Percentiles rank a stretch among this genome's conserved stretches.
These are phyloP conservation scores for Orobanche coerulescens DNA, from an alignment of 257 asterid genomes.

Conservation along the genomic window DNA sequence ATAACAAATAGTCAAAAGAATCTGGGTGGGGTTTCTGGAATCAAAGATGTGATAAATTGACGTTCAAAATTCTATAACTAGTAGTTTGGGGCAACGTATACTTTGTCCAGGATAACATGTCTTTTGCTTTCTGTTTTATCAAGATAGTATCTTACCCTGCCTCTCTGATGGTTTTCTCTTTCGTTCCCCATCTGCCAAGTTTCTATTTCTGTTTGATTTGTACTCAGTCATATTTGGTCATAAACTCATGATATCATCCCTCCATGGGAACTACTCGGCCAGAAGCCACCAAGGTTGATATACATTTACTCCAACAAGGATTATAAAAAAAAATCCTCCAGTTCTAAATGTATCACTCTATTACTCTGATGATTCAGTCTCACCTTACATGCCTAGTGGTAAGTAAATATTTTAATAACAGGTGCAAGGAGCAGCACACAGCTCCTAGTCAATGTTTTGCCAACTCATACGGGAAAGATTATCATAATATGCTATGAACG, in stretches of 20 bases:
- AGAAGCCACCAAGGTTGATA: neutral
- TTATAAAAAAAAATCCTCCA: neutral
- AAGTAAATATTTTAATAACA: neutral
- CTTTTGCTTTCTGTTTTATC: neutral
- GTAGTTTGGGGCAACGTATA: neutral
- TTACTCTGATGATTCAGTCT: neutral
- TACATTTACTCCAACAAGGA: neutral
- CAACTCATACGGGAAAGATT: neutral
- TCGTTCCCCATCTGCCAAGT: neutral
- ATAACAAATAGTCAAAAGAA: neutral
- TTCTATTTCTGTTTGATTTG: neutral
- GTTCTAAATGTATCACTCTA: neutral
- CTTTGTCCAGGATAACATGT: neutral
- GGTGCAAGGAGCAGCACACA: neutral
- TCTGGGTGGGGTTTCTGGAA: neutral
- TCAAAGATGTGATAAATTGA: neutral
- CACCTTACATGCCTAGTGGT: neutral
- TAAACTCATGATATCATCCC: conserved; percentile 1
- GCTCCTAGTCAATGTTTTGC: neutral
- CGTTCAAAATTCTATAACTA: neutral
- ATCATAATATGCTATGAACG: neutral
- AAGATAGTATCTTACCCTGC: neutral
- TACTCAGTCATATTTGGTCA: neutral
- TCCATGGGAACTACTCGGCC: neutral
- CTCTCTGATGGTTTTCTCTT: conserved; percentile 11